These are phyloP conservation scores for Grosmannia huntii DNA, from an alignment of 2,329 filamentous ascomycete species.

Conservation along the genomic window DNA sequence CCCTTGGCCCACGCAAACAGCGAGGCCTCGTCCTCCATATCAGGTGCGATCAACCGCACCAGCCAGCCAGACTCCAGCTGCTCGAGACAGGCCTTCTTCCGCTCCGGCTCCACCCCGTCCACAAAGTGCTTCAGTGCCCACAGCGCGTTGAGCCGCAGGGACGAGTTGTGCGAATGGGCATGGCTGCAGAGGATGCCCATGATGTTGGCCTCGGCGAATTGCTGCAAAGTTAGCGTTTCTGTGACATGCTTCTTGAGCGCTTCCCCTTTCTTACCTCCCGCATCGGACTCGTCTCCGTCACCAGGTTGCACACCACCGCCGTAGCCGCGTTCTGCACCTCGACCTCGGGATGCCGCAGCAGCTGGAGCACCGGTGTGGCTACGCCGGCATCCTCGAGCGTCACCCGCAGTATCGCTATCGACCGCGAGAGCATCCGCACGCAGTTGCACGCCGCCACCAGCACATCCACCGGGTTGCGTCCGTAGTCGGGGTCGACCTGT, in stretches of 20 bases:
- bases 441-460: slow-evolving; percentile 77
- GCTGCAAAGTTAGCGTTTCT: slow-evolving; percentile 26
- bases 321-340: slow-evolving; percentile 81
- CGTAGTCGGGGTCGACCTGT: slow-evolving; percentile 38
- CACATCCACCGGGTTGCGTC: slow-evolving; percentile 61
- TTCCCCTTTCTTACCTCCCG: slow-evolving; percentile 51
- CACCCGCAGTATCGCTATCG: slow-evolving; percentile 72
- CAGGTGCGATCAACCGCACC: slow-evolving; percentile 59
- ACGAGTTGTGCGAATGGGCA: slow-evolving; percentile 68
- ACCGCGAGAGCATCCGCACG: slow-evolving; percentile 69
- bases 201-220: slow-evolving; percentile 60
- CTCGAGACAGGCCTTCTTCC: slow-evolving; percentile 67
- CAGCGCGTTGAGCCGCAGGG: slow-evolving; percentile 69
- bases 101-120: slow-evolving; percentile 52
- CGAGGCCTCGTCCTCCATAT: slow-evolving; percentile 36
- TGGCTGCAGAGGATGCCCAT: slow-evolving; percentile 70
- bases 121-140: slow-evolving; percentile 93
- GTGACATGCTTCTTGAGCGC: neutral
- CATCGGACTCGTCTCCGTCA: slow-evolving; percentile 84
- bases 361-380: slow-evolving; percentile 59
- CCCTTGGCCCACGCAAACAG: slow-evolving; percentile 21
- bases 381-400: slow-evolving; percentile 78
- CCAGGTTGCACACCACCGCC: slow-evolving; percentile 70
- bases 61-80: slow-evolving; percentile 71
- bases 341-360: slow-evolving; percentile 62